A percentile compares a stretch with the other conserved stretches of the same genome.
phyloP scores from a whole-genome alignment of 805 yeast genomes.

The Saturnispora gosingensis region DNA sequence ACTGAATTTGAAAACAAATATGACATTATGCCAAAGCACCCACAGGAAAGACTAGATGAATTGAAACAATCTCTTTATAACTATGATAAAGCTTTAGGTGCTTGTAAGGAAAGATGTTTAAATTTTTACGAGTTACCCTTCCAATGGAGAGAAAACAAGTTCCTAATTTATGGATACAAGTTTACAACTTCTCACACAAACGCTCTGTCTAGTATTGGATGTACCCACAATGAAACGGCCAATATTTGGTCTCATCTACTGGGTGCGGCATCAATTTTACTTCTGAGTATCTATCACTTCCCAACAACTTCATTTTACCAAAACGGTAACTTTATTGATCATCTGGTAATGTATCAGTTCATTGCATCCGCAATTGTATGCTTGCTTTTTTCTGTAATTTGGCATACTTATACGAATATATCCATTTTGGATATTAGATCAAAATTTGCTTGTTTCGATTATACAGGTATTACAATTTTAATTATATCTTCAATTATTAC shows the following conservation, averaged over 20 bases:
- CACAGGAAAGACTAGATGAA: slow-evolving; percentile 21
- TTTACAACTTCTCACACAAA: slow-evolving; percentile 56
- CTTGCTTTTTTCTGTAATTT: slow-evolving; percentile 64
- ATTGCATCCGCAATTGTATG: slow-evolving; percentile 69
- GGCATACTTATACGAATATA: slow-evolving; percentile 89
- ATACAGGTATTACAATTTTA: slow-evolving; percentile 84
- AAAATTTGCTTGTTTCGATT: slow-evolving; percentile 86
- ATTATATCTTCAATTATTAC: slow-evolving; percentile 85
- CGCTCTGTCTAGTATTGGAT: slow-evolving; percentile 52
- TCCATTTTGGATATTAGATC: slow-evolving; percentile 53
- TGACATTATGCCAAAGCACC: slow-evolving; percentile 21
- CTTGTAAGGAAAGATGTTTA: slow-evolving; percentile 40
- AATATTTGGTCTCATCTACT: slow-evolving; percentile 89
- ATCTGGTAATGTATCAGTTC: slow-evolving; percentile 51
- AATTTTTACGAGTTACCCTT: slow-evolving; percentile 84
- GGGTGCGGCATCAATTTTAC: slow-evolving; percentile 54
- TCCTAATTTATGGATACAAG: slow-evolving; percentile 75
- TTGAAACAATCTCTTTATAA: slow-evolving; percentile 34
- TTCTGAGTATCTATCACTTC: slow-evolving; percentile 48
- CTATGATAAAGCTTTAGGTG: slow-evolving; percentile 36
- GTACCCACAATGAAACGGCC: slow-evolving; percentile 76
- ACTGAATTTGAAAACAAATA: slow-evolving; percentile 30
- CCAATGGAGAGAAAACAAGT: slow-evolving; percentile 90
- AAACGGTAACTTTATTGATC: slow-evolving; percentile 31
- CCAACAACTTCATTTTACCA: slow-evolving; percentile 50